Evolutionary conservation across 2,329 filamentous ascomycete species (phyloP).

Genomic region (Ceratocystis ficicola): DNA sequence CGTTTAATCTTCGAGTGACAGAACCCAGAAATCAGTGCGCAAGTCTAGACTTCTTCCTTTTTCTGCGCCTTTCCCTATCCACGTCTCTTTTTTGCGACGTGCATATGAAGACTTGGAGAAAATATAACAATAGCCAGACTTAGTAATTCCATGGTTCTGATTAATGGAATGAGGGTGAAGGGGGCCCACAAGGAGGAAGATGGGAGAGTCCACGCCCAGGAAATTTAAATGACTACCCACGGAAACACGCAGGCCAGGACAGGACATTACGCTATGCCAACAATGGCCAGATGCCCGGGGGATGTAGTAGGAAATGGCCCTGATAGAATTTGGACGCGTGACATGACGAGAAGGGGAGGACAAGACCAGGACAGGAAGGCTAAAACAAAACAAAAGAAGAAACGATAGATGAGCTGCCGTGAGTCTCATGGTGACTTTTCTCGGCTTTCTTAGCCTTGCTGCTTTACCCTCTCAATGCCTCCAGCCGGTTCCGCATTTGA

Average conservation of each 20-base stretch:
- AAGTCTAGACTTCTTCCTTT: background rate
- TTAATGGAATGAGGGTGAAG: background rate
- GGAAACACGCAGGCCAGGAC: background rate
- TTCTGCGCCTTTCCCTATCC: background rate
- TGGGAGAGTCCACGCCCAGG: background rate
- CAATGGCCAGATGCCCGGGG: background rate
- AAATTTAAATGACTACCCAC: background rate
- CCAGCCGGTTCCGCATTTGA: conserved; percentile 83
- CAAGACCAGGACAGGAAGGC: background rate
- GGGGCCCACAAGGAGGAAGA: background rate
- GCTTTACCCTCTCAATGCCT: conserved; percentile 74
- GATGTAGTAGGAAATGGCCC: background rate
- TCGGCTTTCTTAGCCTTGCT: background rate
- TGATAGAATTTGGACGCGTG: background rate
- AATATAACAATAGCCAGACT: background rate
- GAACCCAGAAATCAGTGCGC: background rate
- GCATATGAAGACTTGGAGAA: background rate
- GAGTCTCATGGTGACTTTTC: background rate
- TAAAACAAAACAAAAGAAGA: background rate
- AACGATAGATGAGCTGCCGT: background rate
- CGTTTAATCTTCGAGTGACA: background rate
- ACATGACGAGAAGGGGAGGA: background rate
- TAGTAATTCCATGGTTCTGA: background rate
- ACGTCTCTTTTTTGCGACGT: background rate
- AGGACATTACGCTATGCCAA: background rate